These are phyloP conservation scores for Clausena lansium DNA, from an alignment of 345 rosid species.

Conservation along the genomic window DNA sequence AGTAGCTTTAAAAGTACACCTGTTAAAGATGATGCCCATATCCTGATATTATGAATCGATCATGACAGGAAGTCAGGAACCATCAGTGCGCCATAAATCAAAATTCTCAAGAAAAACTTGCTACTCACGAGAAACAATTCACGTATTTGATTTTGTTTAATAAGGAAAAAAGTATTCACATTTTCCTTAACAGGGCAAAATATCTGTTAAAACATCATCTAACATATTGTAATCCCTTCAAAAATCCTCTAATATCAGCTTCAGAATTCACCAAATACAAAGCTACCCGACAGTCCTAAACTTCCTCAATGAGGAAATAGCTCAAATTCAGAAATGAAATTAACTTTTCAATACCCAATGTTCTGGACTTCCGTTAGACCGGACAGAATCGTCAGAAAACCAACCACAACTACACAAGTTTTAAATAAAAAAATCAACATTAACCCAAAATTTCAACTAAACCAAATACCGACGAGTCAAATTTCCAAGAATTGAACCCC, in stretches of 20 bases:
- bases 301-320: neutral
- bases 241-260: conserved; percentile 1
- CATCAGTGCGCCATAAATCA: neutral
- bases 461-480: neutral
- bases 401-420: neutral
- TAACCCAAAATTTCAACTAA: neutral
- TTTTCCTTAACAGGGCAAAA: neutral
- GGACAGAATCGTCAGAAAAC: neutral
- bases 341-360: neutral
- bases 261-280: neutral
- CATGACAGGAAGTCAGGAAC: neutral
- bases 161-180: neutral
- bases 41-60: neutral
- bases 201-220: neutral
- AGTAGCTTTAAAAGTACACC: neutral
- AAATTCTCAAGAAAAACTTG: neutral
- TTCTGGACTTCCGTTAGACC: neutral
- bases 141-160: neutral
- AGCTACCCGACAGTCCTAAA: neutral
- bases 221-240: neutral
- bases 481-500: neutral
- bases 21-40: neutral
- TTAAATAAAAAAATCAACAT: neutral
- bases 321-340: neutral
- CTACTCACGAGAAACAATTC: neutral